Base-by-base conservation (phyloP, 116 monocot genomes). In the Thalassia testudinum region DNA sequence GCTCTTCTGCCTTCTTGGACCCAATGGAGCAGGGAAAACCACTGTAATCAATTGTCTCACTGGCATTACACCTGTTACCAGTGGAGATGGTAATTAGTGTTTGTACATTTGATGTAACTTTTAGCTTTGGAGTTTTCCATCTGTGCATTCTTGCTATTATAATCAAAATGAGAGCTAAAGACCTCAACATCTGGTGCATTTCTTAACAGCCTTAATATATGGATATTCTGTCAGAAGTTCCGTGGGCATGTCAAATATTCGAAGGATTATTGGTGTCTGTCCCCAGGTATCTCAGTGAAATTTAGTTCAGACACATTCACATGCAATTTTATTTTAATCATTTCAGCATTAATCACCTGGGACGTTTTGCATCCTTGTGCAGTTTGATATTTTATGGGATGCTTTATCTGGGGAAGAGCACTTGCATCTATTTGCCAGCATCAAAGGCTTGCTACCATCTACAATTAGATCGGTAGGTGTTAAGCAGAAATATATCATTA, bases 301-400 rank as follows among this genome's bases (percentile, higher is more conserved):
- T n/a, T 34, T 10, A 34, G 30, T 34, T 34, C 6, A 10, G 6
- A 34, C 3, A 34, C 10, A 10, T 34, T 34, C 30, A 10, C 30
- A 5, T 34, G 6, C 30, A 34, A 10, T 34, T n/a, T n/a, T n/a
- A n/a, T n/a, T n/a, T n/a, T n/a, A n/a, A n/a, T n/a, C n/a, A n/a
- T n/a, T n/a, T n/a, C n/a, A n/a, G n/a, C n/a, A n/a, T n/a, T n/a
- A n/a, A n/a, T n/a, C n/a, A n/a, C n/a, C n/a, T n/a, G n/a, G 3
- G 10, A 34, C 10, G 30, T 34, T 34, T 34, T 34, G 10, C 30
- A 42, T 61, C 18, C 20, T 21, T 16, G 50, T 64, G 53, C 72
- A 92, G 92, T 92, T 92, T 75, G 92, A 92, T 60, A 79, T 86
- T 49, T 56, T 92, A 34, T 92, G 91, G 91, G 82, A 92, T 65